Conservation (phyloP, 345 rosid genomes). For the Citrus sp. region DNA sequence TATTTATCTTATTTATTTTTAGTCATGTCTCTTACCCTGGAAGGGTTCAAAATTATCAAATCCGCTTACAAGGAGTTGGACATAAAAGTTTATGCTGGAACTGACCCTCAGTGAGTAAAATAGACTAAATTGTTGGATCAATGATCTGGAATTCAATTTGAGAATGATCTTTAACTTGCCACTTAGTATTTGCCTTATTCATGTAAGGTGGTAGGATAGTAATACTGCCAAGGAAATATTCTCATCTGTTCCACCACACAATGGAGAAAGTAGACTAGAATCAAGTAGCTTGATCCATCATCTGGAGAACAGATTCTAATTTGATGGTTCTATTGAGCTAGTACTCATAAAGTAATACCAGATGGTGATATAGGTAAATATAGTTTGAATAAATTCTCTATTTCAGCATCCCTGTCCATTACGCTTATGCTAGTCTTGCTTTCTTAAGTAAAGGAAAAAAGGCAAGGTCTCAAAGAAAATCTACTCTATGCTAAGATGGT, state of each 20-base stretch:
- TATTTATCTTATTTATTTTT: too few relatives aligned
- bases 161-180: not conserved
- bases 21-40: not conserved
- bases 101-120: not conserved
- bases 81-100: not conserved
- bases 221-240: not conserved
- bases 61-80: not conserved
- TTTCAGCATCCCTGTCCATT: not conserved
- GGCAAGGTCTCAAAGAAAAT: not conserved
- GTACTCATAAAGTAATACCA: not conserved
- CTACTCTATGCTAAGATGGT: not conserved
- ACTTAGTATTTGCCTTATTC: not conserved
- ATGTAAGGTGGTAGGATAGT: not conserved
- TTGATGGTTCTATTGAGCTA: not conserved
- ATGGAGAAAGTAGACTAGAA: not conserved
- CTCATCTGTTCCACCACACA: not conserved
- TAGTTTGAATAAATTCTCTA: not conserved
- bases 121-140: not conserved
- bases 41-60: not conserved
- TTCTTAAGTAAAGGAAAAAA: not conserved
- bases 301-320: not conserved
- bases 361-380: not conserved
- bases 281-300: not conserved
- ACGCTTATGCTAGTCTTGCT: not conserved
- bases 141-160: not conserved